phyloP scores from a whole-genome alignment of 2,329 filamentous ascomycete genomes.

The Fusarium begoniae region DNA sequence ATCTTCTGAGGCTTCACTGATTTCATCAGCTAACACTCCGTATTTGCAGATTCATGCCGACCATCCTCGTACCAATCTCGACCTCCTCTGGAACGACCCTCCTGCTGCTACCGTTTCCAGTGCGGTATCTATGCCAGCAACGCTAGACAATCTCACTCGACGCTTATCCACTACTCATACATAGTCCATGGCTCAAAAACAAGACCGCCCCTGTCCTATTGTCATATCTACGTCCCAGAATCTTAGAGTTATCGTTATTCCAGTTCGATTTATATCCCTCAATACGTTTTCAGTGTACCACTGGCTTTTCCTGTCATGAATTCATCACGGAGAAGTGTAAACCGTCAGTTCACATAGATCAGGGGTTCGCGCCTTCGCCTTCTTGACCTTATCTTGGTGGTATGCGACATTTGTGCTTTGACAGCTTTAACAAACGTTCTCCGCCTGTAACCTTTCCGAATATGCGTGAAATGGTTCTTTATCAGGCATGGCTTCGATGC shows the following conservation, averaged over 20 bases:
- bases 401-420: neutral
- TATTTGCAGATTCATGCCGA: neutral
- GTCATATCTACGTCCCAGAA: neutral
- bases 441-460: neutral
- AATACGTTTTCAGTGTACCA: neutral
- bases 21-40: neutral
- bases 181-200: neutral
- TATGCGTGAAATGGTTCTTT: neutral
- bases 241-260: too few relatives aligned
- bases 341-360: neutral
- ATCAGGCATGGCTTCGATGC: neutral
- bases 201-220: neutral
- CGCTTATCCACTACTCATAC: neutral
- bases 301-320: neutral
- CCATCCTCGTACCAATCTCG: neutral
- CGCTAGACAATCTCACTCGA: neutral
- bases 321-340: neutral
- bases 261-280: neutral
- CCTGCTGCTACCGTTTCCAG: neutral
- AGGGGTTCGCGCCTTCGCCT: neutral
- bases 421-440: neutral
- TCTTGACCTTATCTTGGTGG: neutral
- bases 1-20: neutral
- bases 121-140: neutral
- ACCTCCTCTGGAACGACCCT: neutral